A percentile compares a stretch with the other conserved stretches of the same genome.
phyloP scores from a whole-genome alignment of 108 stramenopile species.

The Chaetoceros muelleri region DNA sequence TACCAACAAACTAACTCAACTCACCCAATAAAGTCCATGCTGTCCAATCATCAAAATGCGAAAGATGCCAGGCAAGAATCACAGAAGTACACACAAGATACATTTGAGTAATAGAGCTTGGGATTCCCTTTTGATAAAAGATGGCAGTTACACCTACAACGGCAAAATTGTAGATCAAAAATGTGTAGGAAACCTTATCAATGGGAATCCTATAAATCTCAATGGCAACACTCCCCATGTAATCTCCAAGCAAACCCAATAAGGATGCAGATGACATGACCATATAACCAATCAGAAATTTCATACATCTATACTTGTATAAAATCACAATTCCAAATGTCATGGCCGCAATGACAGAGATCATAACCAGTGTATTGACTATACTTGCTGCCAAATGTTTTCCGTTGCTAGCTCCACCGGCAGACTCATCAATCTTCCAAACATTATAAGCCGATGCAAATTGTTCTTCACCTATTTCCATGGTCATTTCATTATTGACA shows the following conservation, averaged over 20 bases:
- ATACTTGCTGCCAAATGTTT: constrained; percentile 56
- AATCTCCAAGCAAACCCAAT: constrained; percentile 72
- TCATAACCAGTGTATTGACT: constrained; percentile 89
- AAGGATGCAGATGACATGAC: constrained; percentile 67
- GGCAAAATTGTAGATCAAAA: constrained; percentile 89
- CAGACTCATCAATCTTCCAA: constrained; percentile 30
- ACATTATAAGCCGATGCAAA: constrained; percentile 42
- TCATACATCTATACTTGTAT: constrained; percentile 88
- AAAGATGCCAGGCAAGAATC: constrained; percentile 91
- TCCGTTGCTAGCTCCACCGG: constrained; percentile 23
- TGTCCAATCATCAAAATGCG: constrained; percentile 89
- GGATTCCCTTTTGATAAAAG: constrained; percentile 89
- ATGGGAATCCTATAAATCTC: constrained; percentile 56
- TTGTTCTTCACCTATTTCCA: constrained; percentile 37
- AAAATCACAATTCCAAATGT: constrained; percentile 86
- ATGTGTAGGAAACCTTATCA: constrained; percentile 73
- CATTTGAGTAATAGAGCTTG: constrained; percentile 70
- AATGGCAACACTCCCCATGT: constrained; percentile 59
- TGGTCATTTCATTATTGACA: constrained; percentile 55
- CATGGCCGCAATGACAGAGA: constrained; percentile 68
- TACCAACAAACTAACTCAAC: no score
- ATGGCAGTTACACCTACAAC: constrained; percentile 82
- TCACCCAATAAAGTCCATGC: constrained; percentile 92
- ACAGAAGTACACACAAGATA: constrained; percentile 86
- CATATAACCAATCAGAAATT: constrained; percentile 81